Percentiles rank a stretch among this genome's conserved stretches.
Evolutionary conservation across 345 rosid species (phyloP).

Genomic region (Salix suchowensis): DNA sequence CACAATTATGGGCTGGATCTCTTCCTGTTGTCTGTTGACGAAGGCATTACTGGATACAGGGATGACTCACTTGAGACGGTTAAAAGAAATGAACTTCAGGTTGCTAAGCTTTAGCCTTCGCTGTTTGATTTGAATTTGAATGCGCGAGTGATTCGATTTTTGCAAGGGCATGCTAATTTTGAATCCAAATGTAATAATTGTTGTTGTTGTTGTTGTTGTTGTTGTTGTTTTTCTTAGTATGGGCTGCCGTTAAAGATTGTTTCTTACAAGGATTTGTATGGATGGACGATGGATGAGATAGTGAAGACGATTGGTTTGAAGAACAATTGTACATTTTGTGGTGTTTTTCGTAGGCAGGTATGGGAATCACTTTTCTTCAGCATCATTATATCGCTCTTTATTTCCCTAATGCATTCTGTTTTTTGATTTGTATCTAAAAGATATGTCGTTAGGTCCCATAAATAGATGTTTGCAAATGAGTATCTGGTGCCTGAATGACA

Average conservation of each 20-base stretch:
- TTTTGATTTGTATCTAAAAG: background rate
- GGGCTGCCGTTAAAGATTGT: constrained; percentile 80
- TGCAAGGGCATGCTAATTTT: background rate
- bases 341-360: constrained; percentile 94
- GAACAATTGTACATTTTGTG: constrained; percentile 95
- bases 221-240: constrained; percentile 40
- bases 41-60: constrained; percentile 88
- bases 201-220: background rate
- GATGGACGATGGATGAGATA: constrained; percentile 99
- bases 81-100: constrained; percentile 88
- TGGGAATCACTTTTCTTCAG: background rate
- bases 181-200: background rate
- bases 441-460: background rate
- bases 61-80: constrained; percentile 95
- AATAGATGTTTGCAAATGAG: background rate
- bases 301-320: constrained; percentile 90
- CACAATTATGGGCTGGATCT: constrained; percentile 70
- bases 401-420: background rate
- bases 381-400: background rate
- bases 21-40: constrained; percentile 84
- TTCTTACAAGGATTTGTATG: constrained; percentile 94
- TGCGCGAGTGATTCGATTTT: background rate
- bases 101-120: constrained; percentile 3
- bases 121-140: background rate
- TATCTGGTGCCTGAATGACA: background rate